Evolutionary conservation across 306 rosid species (phyloP).

Genomic region (Parietaria judaica): DNA sequence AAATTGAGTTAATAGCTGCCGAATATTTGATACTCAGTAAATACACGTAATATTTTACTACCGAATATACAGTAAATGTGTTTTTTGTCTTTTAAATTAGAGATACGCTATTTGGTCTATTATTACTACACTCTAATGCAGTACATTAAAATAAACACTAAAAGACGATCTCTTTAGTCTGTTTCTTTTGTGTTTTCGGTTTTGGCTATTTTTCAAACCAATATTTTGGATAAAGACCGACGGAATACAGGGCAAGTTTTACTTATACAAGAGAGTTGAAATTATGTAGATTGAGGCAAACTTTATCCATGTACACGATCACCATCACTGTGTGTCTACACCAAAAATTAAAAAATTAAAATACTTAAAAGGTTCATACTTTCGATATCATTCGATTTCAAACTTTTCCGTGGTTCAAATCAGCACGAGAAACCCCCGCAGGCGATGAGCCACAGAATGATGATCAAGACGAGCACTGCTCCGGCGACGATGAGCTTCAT

Average conservation of each 20-base stretch:
- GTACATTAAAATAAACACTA: not conserved
- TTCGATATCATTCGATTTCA: not conserved
- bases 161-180: not conserved
- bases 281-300: slow-evolving; percentile 17
- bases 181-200: not conserved
- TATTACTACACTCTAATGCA: not conserved
- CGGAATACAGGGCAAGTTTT: not conserved
- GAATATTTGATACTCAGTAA: too few relatives aligned
- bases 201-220: not conserved
- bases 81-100: too few relatives aligned
- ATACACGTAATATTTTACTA: too few relatives aligned
- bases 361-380: slow-evolving; percentile 2
- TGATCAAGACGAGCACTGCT: slow-evolving; percentile 45
- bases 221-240: not conserved
- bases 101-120: too few relatives aligned
- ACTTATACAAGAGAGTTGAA: not conserved
- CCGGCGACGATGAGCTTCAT: slow-evolving; percentile 92
- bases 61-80: too few relatives aligned
- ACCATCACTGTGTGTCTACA: slow-evolving; percentile 29
- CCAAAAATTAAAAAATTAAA: slow-evolving; percentile 22
- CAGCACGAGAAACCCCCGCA: slow-evolving; percentile 90
- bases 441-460: slow-evolving; percentile 69
- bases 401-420: slow-evolving; percentile 18
- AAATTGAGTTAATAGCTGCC: too few relatives aligned
- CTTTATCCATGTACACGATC: slow-evolving; percentile 26